These are phyloP conservation scores for Hibiscus trionum DNA, from an alignment of 345 rosid genomes.

Conservation along the genomic window DNA sequence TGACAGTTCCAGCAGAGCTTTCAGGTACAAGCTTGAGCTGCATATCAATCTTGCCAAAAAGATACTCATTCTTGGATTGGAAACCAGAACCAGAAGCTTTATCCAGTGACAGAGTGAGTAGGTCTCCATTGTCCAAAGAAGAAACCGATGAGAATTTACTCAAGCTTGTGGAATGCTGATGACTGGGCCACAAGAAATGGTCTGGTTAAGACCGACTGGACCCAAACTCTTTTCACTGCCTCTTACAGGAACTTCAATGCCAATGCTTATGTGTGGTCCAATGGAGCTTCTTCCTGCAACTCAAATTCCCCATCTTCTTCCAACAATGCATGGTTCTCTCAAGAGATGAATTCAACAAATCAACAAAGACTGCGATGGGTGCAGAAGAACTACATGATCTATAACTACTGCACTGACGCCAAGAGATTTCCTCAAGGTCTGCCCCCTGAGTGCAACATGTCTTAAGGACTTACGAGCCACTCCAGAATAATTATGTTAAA, in stretches of 20 bases:
- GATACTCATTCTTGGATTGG: constrained; percentile 9
- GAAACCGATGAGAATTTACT: neutral
- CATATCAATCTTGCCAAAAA: constrained; percentile 11
- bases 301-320: neutral
- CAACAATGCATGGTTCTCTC: constrained; percentile 18
- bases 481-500: neutral
- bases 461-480: neutral
- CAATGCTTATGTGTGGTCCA: constrained; percentile 26
- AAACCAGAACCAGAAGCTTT: constrained; percentile 10
- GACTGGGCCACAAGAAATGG: neutral
- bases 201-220: neutral
- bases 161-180: constrained; percentile 4
- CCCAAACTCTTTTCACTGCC: neutral
- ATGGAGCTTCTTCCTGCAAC: neutral
- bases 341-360: constrained; percentile 12
- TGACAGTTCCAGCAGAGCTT: constrained; percentile 11
- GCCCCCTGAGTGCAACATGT: constrained; percentile 23
- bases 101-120: constrained; percentile 10
- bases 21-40: constrained; percentile 12
- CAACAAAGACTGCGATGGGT: constrained; percentile 13
- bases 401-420: constrained; percentile 26
- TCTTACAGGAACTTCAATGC: constrained; percentile 14
- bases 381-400: constrained; percentile 25
- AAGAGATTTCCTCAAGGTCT: constrained; percentile 26
- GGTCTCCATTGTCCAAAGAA: neutral